Base-by-base conservation (phyloP, 164 flowering plant genomes). In the Echeveria elegans region DNA sequence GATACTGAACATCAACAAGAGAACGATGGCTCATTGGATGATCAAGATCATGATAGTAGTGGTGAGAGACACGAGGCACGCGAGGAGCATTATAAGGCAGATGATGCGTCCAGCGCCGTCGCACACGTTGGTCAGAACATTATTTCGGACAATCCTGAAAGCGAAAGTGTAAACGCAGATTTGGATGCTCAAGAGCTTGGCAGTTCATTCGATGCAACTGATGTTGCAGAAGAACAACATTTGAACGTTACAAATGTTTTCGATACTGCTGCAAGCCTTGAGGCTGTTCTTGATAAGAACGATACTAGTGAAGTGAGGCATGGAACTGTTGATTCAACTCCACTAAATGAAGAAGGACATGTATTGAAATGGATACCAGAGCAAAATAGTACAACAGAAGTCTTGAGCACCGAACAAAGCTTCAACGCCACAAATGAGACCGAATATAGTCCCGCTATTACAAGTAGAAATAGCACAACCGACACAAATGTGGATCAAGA, bases 61-160 rank as follows among this genome's bases (percentile, higher is more conserved):
- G 75, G 72, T 38, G 70, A 73, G 52, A 64, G 72, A 34, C 93
- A 86, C 40, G 96, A 83, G 76, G 96, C 96, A 0, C 82, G 90
- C 0, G 98, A 90, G 74, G 98, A 83, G 70, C 74, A 82, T 38
- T 90, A 92, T 77, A 92, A 78, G 73, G 96, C 82, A 0, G 98
- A 92, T 75, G 95, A 92, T 78, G 91, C 91, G 53, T 86, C 91
- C 19, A 86, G 91, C 74, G 87, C 79, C 32, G 87, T 83, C 26
- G 69, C 83, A 30, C 86, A 83, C 67, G 80, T 75, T 69, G 29
- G 67, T 21, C 72, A 75, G 50, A 63, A 52, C 43, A n/a, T 64
- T 29, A 28, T 4, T 53, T 47, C 67, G 8, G 78, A 72, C 30
- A 36, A 24, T 66, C 34, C 19, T 2, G 72, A 69, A 41, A 41